Percentiles rank a stretch among this genome's conserved stretches.
These are phyloP conservation scores for Rugonectria rugulosa DNA, from an alignment of 2,329 filamentous ascomycete species.

Conservation along the genomic window DNA sequence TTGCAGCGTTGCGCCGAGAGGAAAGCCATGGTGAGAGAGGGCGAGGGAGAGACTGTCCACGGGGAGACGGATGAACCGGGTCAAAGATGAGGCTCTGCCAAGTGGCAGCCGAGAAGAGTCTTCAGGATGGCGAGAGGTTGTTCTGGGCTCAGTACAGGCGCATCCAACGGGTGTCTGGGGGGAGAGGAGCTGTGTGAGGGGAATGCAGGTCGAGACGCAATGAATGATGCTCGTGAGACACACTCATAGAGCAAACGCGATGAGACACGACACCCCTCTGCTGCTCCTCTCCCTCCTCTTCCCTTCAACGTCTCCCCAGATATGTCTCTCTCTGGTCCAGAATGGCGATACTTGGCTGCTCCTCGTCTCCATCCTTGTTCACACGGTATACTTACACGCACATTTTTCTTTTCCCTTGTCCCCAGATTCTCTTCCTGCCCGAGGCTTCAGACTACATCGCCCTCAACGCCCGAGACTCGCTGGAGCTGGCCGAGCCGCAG, in stretches of 20 bases:
- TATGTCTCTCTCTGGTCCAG: slow-evolving; percentile 4
- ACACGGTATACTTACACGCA: slow-evolving; percentile 33
- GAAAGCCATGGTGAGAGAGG: too few species aligned
- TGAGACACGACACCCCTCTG: slow-evolving; percentile 17
- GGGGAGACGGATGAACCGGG: not conserved
- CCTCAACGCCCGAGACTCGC: slow-evolving; percentile 69
- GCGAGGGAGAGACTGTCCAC: too few species aligned
- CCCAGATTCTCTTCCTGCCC: slow-evolving; percentile 84
- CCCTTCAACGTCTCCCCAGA: not conserved
- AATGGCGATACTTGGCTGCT: slow-evolving; percentile 26
- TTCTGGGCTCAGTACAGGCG: too few species aligned
- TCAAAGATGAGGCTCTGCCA: not conserved
- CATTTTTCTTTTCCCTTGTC: too few species aligned
- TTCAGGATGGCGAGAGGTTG: not conserved
- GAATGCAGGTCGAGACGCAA: slow-evolving; percentile 12
- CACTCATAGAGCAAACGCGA: slow-evolving; percentile 20
- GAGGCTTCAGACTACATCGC: slow-evolving; percentile 93
- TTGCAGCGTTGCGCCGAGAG: not conserved
- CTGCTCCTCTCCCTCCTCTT: too few species aligned
- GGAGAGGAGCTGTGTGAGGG: not conserved
- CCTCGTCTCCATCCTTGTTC: slow-evolving; percentile 17
- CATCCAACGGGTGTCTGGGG: too few species aligned
- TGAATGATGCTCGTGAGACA: slow-evolving; percentile 32
- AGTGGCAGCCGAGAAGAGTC: not conserved
- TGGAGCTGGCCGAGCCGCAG: slow-evolving; percentile 74